Conservation (phyloP, 331 rosid species). For the Acacia pycnantha region DNA sequence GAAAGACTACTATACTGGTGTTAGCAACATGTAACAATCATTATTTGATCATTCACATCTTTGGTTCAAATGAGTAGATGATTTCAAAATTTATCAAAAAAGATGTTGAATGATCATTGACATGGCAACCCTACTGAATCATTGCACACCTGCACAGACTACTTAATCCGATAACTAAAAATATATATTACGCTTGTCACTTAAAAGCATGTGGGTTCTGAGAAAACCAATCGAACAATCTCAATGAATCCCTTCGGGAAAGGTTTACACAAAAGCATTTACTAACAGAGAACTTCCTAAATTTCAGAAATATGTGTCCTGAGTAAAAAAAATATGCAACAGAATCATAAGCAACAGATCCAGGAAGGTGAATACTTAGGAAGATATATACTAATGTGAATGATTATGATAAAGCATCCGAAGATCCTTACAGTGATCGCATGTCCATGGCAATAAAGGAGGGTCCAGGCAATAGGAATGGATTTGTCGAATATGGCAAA, state of each 20-base stretch:
- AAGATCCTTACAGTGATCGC: slow-evolving; percentile 77
- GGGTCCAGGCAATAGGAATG: slow-evolving; percentile 93
- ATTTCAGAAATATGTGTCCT: background rate
- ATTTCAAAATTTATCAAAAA: background rate
- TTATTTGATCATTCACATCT: background rate
- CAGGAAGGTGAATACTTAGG: slow-evolving; percentile 2
- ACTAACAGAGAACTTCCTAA: background rate
- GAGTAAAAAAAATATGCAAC: background rate
- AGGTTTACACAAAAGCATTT: background rate
- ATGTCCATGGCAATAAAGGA: slow-evolving; percentile 70
- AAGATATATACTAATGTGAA: slow-evolving; percentile 19
- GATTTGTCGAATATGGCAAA: slow-evolving; percentile 66
- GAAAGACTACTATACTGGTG: background rate
- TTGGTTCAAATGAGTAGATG: background rate
- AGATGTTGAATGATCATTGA: slow-evolving; percentile 23
- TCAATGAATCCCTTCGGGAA: background rate
- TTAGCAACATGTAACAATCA: background rate
- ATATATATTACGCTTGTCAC: background rate
- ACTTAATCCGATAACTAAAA: background rate
- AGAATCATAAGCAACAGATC: background rate
- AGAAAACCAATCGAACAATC: background rate
- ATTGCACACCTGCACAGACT: background rate
- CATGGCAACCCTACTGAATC: background rate
- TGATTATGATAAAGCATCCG: slow-evolving; percentile 46
- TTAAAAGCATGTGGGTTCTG: background rate